These are phyloP conservation scores for Paramecium pentaurelia DNA, from an alignment of 73 alveolate species.

Conservation along the genomic window DNA sequence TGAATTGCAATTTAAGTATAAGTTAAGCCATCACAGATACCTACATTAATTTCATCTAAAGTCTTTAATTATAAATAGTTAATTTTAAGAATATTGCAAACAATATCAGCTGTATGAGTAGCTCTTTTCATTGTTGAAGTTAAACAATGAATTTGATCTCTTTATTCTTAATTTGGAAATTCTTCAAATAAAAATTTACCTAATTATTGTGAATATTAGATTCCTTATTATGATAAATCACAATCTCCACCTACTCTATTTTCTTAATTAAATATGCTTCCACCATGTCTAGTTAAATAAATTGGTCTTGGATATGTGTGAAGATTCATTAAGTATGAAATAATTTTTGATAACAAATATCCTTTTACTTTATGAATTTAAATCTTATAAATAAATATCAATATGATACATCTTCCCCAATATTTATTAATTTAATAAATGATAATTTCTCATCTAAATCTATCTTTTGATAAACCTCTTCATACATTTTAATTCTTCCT, in stretches of 20 bases:
- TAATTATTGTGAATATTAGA: constrained; percentile 41
- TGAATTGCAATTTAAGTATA: constrained; percentile 64
- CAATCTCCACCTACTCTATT: constrained; percentile 68
- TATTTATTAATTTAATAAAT: constrained; percentile 37
- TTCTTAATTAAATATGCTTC: constrained; percentile 62
- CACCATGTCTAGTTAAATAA: constrained; percentile 74
- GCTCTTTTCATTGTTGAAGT: constrained; percentile 57
- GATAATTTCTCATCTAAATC: not conserved
- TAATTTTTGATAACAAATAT: not conserved
- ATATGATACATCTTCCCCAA: constrained; percentile 35
- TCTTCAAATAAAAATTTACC: constrained; percentile 6
- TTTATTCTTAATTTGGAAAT: not conserved
- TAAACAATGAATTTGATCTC: not conserved
- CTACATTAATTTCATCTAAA: constrained; percentile 74
- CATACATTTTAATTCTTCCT: constrained; percentile 9
- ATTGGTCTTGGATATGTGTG: constrained; percentile 70
- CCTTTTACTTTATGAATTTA: constrained; percentile 35
- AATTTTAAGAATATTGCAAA: not conserved
- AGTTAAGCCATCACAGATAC: constrained; percentile 77
- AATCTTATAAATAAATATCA: not conserved
- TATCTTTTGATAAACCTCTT: constrained; percentile 25
- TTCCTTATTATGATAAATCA: constrained; percentile 47
- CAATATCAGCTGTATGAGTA: not conserved
- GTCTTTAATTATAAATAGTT: constrained; percentile 44
- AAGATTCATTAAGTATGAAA: constrained; percentile 60